These are phyloP conservation scores for Avena insularis DNA, from an alignment of 176 grass and related monocot species.

Conservation along the genomic window DNA sequence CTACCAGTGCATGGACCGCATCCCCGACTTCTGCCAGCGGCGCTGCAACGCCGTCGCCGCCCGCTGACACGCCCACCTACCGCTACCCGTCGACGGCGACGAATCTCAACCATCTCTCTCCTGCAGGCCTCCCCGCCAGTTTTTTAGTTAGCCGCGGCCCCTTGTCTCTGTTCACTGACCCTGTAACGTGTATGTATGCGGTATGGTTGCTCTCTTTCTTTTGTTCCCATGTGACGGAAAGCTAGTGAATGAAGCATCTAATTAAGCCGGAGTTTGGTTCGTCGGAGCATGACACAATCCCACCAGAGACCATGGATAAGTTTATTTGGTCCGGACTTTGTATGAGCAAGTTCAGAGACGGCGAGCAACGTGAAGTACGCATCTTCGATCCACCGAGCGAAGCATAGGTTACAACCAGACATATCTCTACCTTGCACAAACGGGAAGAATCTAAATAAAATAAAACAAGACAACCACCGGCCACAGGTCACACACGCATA, in stretches of 20 bases:
- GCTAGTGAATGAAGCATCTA: background rate
- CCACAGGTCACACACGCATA: background rate
- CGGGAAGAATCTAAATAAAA: too few relatives aligned
- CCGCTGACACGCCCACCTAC: background rate
- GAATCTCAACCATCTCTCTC: background rate
- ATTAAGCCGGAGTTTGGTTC: background rate
- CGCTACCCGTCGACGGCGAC: too few relatives aligned
- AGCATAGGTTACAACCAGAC: too few relatives aligned
- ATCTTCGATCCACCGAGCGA: too few relatives aligned
- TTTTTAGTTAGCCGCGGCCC: constrained; percentile 8
- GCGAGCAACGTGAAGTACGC: too few relatives aligned
- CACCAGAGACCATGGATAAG: too few relatives aligned
- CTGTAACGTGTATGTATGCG: background rate
- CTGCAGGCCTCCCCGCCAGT: background rate
- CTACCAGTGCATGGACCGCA: constrained; percentile 77
- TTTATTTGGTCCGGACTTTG: too few relatives aligned
- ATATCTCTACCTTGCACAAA: too few relatives aligned
- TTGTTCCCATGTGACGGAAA: background rate
- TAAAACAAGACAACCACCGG: background rate
- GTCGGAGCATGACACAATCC: too few relatives aligned
- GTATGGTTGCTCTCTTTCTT: background rate
- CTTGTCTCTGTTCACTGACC: background rate
- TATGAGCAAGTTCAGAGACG: too few relatives aligned
- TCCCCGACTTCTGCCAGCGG: constrained; percentile 66
- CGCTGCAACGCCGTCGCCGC: constrained; percentile 46